phyloP scores from a whole-genome alignment of 2,329 filamentous ascomycete genomes.

The Beauveria scarabaeidicola region DNA sequence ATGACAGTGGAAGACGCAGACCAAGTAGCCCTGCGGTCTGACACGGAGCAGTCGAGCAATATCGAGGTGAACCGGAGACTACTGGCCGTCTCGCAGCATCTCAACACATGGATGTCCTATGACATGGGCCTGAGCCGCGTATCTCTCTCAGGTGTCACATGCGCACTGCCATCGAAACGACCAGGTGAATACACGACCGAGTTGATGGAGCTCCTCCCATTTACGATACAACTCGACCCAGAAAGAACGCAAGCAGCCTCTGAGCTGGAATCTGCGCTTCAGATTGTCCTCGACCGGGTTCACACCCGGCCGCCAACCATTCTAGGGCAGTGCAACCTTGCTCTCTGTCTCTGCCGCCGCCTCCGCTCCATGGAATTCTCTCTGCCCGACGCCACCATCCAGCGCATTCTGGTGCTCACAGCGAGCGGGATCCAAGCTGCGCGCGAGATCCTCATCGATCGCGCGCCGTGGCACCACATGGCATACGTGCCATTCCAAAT shows the following conservation, averaged over 20 bases:
- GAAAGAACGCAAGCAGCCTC: conserved; percentile 31
- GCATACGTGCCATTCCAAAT: conserved; percentile 53
- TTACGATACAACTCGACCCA: conserved; percentile 46
- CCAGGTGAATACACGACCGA: conserved; percentile 37
- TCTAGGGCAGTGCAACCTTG: conserved; percentile 45
- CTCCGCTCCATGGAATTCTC: conserved; percentile 41
- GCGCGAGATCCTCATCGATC: conserved; percentile 32
- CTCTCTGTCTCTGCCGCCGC: conserved; percentile 46
- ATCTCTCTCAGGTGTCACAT: conserved; percentile 35
- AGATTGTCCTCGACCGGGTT: conserved; percentile 29
- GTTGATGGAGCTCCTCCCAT: conserved; percentile 42
- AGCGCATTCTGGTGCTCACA: conserved; percentile 38
- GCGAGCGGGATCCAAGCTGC: conserved; percentile 38
- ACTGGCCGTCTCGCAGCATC: conserved; percentile 44
- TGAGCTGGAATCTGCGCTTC: conserved; percentile 35
- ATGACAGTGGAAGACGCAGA: conserved; percentile 31
- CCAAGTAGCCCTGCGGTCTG: conserved; percentile 18
- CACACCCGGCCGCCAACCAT: conserved; percentile 35
- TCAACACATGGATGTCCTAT: conserved; percentile 52
- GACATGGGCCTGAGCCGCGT: conserved; percentile 48
- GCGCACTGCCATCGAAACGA: conserved; percentile 28
- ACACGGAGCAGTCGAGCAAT: conserved; percentile 16
- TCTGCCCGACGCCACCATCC: conserved; percentile 33
- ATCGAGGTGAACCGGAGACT: conserved; percentile 34
- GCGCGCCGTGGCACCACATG: conserved; percentile 49